Evolutionary conservation across 139 green algal species (phyloP), one percentile per base, ranked within the genome.

Genomic region (Microglena sp.): DNA sequence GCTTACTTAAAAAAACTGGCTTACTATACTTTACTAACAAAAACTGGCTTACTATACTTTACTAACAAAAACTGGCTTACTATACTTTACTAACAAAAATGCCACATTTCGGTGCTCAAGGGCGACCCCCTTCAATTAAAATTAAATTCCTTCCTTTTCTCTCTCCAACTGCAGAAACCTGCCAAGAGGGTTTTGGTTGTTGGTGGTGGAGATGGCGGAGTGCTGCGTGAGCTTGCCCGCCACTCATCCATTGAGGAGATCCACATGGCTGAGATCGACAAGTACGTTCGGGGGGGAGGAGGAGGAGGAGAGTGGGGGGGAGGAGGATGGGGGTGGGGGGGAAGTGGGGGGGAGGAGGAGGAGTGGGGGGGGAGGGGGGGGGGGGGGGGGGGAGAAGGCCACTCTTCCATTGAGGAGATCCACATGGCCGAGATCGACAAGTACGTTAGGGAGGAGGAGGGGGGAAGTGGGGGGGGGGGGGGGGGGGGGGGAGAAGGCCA

Each of bases 401-500:
- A 76, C 40, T 22, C 35, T 4, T 69, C 31, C 18, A 64, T 97
- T n/a, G 75, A 97, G 76, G 71, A 86, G 62, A 93, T 98, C 58
- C 84, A 98, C 66, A 91, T 97, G 18, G 90, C 87, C 11, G 94
- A 99, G 77, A 97, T 99, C 40, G 94, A 99, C 76, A 85, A 64
- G 68, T 79, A 36, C 3, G 70, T 56, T 11, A n/a, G n/a, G n/a
- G n/a, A n/a, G n/a, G n/a, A n/a, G n/a, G n/a, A n/a, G n/a, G n/a
- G n/a, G n/a, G n/a, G n/a, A n/a, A n/a, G n/a, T n/a, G n/a, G n/a
- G n/a, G n/a, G n/a, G n/a, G n/a, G n/a, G n/a, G n/a, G n/a, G n/a
- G n/a, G n/a, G n/a, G n/a, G n/a, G n/a, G n/a, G n/a, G n/a, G n/a
- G n/a, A n/a, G n/a, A n/a, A n/a, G n/a, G 55, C 24, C 59, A 76